Evolutionary conservation across 1,284 basidiomycete species (phyloP).

Genomic region (Rhodotorula glutinis): DNA sequence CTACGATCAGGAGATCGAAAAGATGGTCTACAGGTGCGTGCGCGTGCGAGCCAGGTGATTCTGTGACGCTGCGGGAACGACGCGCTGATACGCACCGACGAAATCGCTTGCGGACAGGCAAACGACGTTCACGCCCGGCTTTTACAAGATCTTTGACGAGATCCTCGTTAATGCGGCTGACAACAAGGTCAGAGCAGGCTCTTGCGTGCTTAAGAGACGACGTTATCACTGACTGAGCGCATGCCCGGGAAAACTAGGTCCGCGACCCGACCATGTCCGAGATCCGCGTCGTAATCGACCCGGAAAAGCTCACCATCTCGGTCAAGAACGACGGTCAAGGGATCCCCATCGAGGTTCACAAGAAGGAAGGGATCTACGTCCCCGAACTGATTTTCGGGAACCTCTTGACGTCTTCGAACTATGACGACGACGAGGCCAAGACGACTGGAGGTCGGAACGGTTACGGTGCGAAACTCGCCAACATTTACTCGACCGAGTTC

Average conservation of each 20-base stretch:
- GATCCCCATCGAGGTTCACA: conserved; percentile 95
- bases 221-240: too few species aligned
- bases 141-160: conserved; percentile 99
- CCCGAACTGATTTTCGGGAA: conserved; percentile 98
- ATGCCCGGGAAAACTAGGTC: too few species aligned
- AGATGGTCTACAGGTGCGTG: conserved; percentile 66
- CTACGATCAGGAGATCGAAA: conserved; percentile 71
- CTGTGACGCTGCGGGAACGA: too few species aligned
- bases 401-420: conserved; percentile 92
- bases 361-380: conserved; percentile 89
- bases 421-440: conserved; percentile 98
- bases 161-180: conserved; percentile 99
- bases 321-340: conserved; percentile 95
- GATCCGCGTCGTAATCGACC: conserved; percentile 81
- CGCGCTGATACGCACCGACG: too few species aligned
- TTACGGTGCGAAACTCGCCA: conserved; percentile 96
- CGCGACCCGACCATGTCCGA: conserved; percentile 85
- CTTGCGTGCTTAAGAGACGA: too few species aligned
- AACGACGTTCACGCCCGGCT: conserved; percentile 91
- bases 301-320: conserved; percentile 79
- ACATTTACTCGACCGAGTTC: conserved; percentile 97
- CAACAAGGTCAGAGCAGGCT: conserved; percentile 71
- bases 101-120: neutral
- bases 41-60: too few species aligned
- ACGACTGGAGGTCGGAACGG: conserved; percentile 98